A percentile compares a stretch with the other conserved stretches of the same genome.
Conservation (phyloP, 129 eudicot genomes). For the Tanacetum coccineum region DNA sequence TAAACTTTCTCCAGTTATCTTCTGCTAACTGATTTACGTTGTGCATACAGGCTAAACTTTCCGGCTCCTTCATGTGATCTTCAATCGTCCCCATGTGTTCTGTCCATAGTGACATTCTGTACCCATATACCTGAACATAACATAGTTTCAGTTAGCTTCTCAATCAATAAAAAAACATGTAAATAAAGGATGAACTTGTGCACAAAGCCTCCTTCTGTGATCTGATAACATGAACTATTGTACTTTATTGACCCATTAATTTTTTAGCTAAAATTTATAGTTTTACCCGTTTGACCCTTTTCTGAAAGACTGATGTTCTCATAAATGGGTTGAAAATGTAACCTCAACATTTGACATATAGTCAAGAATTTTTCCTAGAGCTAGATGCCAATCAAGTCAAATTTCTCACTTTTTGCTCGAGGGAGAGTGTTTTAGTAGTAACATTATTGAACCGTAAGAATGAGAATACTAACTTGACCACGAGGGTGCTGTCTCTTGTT, state of each 20-base stretch:
- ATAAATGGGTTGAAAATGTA: too few species aligned
- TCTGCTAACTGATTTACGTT: slow-evolving; percentile 57
- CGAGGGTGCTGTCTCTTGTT: slow-evolving; percentile 54
- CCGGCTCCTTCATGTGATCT: slow-evolving; percentile 54
- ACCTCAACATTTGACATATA: too few species aligned
- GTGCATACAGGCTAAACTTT: slow-evolving; percentile 41
- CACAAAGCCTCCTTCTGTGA: too few species aligned
- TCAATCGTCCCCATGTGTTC: slow-evolving; percentile 71
- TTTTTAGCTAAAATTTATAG: too few species aligned
- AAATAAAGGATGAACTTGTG: neutral
- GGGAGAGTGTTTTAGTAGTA: neutral
- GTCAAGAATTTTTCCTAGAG: neutral
- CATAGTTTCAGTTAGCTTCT: neutral
- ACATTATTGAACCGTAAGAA: neutral
- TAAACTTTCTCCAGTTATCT: slow-evolving; percentile 64
- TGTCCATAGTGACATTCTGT: slow-evolving; percentile 93
- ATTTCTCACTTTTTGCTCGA: neutral
- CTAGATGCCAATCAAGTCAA: neutral
- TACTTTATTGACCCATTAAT: too few species aligned
- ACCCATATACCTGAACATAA: slow-evolving; percentile 67
- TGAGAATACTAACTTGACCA: slow-evolving; percentile 61
- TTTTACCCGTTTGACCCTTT: too few species aligned
- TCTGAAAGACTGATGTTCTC: too few species aligned
- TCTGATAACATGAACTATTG: too few species aligned
- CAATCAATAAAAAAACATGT: neutral